phyloP scores from a whole-genome alignment of 1,284 basidiomycete genomes.

The Melampsora abietis-canadensis region DNA sequence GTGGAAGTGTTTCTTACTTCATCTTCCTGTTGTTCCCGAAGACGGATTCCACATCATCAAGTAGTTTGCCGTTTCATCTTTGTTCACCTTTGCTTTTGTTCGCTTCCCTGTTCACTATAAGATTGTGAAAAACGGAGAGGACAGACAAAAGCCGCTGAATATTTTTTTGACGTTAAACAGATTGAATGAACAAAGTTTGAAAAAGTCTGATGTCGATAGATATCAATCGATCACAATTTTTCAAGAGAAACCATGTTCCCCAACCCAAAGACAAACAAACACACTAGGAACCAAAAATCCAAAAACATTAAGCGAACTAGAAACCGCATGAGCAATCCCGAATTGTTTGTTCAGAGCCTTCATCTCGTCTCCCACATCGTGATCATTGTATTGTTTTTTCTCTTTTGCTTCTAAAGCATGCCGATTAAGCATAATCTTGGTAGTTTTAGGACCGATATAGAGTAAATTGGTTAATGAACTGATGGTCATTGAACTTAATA shows the following conservation, averaged over 20 bases:
- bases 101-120: too few relatives aligned
- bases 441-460: conserved; percentile 53
- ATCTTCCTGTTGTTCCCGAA: too few relatives aligned
- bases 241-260: conserved; percentile 18
- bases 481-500: conserved; percentile 23
- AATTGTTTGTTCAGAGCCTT: conserved; percentile 34
- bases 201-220: too few relatives aligned
- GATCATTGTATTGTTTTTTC: conserved; percentile 65
- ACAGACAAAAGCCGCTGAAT: too few relatives aligned
- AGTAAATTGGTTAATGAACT: conserved; percentile 56
- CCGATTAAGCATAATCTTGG: conserved; percentile 64
- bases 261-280: conserved; percentile 24
- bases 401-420: conserved; percentile 71
- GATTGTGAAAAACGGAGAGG: too few relatives aligned
- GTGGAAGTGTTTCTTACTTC: too few relatives aligned
- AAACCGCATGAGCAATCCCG: conserved; percentile 25
- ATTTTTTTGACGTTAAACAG: too few relatives aligned
- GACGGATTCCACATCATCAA: too few relatives aligned
- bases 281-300: conserved; percentile 28
- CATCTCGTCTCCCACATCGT: conserved; percentile 58
- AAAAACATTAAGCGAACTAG: conserved; percentile 25
- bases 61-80: too few relatives aligned
- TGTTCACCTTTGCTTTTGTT: too few relatives aligned
- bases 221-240: too few relatives aligned
- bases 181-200: too few relatives aligned